Evolutionary conservation across 2,329 filamentous ascomycete species (phyloP), one percentile per base, ranked within the genome.

Genomic region (Cadophora malorum): DNA sequence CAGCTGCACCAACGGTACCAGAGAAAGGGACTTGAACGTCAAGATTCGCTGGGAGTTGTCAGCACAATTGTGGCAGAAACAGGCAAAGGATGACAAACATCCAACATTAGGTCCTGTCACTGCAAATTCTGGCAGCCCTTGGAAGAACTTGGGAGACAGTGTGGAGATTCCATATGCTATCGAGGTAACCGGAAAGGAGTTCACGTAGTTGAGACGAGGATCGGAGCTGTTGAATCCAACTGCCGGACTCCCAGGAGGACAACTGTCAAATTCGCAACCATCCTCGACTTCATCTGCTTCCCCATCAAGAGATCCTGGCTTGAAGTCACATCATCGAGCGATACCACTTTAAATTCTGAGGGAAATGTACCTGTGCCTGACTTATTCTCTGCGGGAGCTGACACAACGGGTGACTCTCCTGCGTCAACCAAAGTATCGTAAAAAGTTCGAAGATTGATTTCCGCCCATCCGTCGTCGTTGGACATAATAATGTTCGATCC

Each of bases 391-490:
- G 63, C 63, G 2, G 63, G 63, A 14, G 63, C 63, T 23, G 63
- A 64, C 9, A 64, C 59, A 7, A 62, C 16, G 8, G 25, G 41
- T 50, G 59, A 62, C 45, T 49, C 38, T 35, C 59, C 59, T 50
- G 59, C 59, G 10, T 8, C 21, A 28, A 23, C 31, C 41, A 62
- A 49, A 16, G 49, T 25, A 63, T 63, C 23, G 31, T 64, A 64
- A 4, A 64, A 56, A 10, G 63, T 56, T 35, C 63, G 50, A 33
- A 64, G 53, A 35, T 64, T 64, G 8, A 56, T 56, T 28, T 64
- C 63, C 14, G 63, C 63, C 63, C 63, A 64, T 47, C 63, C 63
- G 23, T 64, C 63, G 21, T 64, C 63, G 25, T 58, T 64, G 25
- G 63, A 64, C 52, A 64, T 56, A n/a, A 64, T 23, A 33, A 63